Base-by-base conservation (phyloP, 441 rosid species). In the Oxalis stricta region DNA sequence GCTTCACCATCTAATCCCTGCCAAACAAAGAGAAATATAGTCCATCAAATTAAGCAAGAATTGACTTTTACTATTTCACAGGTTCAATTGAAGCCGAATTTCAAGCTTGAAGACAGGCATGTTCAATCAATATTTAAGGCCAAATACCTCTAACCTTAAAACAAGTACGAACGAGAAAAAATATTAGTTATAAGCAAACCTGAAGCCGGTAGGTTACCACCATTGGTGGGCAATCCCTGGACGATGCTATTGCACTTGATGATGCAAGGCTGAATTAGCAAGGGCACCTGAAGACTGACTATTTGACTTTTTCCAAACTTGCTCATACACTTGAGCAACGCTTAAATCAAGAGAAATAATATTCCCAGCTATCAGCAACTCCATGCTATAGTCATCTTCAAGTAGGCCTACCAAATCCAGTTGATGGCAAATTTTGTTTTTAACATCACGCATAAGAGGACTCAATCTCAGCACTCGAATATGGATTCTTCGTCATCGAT, bases 1-100 rank as follows among this genome's bases (percentile, higher is more conserved):
- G 98, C 99, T 77, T 94, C 99, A 61, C 99, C 99, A 71, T 94
- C 99, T 47, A 89, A 69, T 30, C 99, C 99, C 99, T 89, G 74
- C 32, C 44, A 54, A 65, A 44, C 55, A 52, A 44, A 28, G 5
- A 40, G 35, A 31, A 18, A 11, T n/a, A 55, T 7, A 23, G 33
- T n/a, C 24, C 26, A 30, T 15, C n/a, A 10, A 30, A 39, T 32
- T 11, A 11, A n/a, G 22, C 14, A 30, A 50, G 38, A 21, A n/a
- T n/a, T n/a, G n/a, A n/a, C n/a, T n/a, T n/a, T n/a, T n/a, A n/a
- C n/a, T n/a, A n/a, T n/a, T n/a, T n/a, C n/a, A n/a, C n/a, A n/a
- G n/a, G n/a, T n/a, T n/a, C n/a, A n/a, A n/a, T n/a, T n/a, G n/a
- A n/a, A n/a, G n/a, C n/a, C n/a, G n/a, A n/a, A n/a, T n/a, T n/a